These are phyloP conservation scores for Neonectria ditissima DNA, from an alignment of 2,329 filamentous ascomycete genomes.

Conservation along the genomic window DNA sequence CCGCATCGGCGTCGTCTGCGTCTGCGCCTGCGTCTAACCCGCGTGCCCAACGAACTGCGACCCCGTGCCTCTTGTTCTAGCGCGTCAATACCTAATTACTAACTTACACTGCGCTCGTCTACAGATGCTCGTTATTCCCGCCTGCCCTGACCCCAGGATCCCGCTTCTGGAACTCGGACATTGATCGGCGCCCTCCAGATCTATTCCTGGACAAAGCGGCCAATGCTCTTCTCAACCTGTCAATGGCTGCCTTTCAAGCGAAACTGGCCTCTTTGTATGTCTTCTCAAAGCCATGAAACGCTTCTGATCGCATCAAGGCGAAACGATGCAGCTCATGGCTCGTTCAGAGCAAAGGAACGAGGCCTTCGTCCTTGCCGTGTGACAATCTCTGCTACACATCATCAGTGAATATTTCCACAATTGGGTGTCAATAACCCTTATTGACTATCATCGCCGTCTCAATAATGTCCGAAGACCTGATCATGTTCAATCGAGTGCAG, in stretches of 20 bases:
- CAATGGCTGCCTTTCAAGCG: neutral
- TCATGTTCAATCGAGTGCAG: neutral
- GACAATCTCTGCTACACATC: neutral
- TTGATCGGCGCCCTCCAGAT: constrained; percentile 19
- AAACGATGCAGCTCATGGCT: neutral
- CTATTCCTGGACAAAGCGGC: constrained; percentile 18
- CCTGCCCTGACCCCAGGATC: constrained; percentile 14
- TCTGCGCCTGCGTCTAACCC: neutral
- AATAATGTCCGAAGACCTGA: neutral
- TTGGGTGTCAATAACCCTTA: constrained; percentile 8
- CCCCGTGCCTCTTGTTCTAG: constrained; percentile 23
- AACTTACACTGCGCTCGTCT: neutral
- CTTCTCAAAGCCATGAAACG: neutral
- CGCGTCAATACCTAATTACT: constrained; percentile 4
- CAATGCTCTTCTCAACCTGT: constrained; percentile 7
- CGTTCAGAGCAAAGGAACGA: neutral
- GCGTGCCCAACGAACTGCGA: constrained; percentile 21
- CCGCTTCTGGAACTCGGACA: constrained; percentile 1
- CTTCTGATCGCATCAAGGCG: neutral
- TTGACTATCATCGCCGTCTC: neutral
- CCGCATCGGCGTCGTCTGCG: neutral
- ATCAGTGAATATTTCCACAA: neutral
- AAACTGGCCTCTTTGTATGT: neutral
- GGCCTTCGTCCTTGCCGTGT: neutral
- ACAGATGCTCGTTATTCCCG: constrained; percentile 24